A percentile compares a stretch with the other conserved stretches of the same genome.
Evolutionary conservation across 2,329 filamentous ascomycete genomes (phyloP).

Genomic region (Graphiopsis chlorocephala): DNA sequence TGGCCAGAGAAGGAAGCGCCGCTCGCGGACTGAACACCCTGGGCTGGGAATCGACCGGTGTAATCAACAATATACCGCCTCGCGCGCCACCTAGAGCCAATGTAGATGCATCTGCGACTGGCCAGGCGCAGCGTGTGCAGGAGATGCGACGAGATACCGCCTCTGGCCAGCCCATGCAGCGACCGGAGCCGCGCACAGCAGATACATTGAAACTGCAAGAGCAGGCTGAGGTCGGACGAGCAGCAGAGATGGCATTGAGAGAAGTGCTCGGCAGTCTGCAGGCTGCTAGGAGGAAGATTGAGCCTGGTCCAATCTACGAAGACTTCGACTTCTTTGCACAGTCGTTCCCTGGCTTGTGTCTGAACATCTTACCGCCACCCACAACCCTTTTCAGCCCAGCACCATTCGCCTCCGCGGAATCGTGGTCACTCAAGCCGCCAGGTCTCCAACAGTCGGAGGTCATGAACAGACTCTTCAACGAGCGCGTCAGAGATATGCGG

Average conservation of each 20-base stretch:
- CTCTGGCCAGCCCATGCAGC: constrained; percentile 23
- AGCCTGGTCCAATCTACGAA: constrained; percentile 51
- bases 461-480: constrained; percentile 42
- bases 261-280: constrained; percentile 79
- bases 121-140: constrained; percentile 29
- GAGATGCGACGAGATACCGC: constrained; percentile 30
- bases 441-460: constrained; percentile 71
- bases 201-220: constrained; percentile 46
- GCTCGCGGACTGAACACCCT: constrained; percentile 51
- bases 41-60: constrained; percentile 73
- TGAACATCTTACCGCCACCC: constrained; percentile 76
- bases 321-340: constrained; percentile 81
- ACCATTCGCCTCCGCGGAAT: constrained; percentile 72
- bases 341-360: constrained; percentile 79
- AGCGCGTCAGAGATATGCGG: constrained; percentile 35
- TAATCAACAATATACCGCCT: constrained; percentile 68
- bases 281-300: constrained; percentile 67
- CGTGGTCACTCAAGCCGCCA: constrained; percentile 78
- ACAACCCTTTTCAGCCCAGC: constrained; percentile 79
- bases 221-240: constrained; percentile 73
- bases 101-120: constrained; percentile 31
- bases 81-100: constrained; percentile 25
- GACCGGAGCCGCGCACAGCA: constrained; percentile 53
- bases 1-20: constrained; percentile 17
- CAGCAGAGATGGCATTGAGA: constrained; percentile 78